Base-by-base conservation (phyloP, 768 basidiomycete species). In the Suillus brevipes region DNA sequence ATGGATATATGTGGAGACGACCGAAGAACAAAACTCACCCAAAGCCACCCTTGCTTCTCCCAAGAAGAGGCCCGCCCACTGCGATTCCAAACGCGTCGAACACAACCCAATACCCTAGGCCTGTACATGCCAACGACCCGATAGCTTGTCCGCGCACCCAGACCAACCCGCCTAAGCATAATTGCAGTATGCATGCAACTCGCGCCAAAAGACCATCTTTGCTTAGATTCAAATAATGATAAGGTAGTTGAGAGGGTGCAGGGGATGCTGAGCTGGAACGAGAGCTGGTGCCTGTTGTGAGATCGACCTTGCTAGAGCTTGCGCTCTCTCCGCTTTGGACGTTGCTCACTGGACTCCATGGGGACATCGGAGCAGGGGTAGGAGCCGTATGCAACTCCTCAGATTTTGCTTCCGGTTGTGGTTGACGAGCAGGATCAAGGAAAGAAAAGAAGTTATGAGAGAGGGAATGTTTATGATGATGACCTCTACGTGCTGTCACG, bases 361-460 rank as follows among this genome's bases (percentile, higher is more conserved):
- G 87, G 7, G 90, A 90, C 37, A 85, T 69, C 0, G 89, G 90
- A 3, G 77, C 82, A 0, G 85, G 86, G 2, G 88, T 85, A 0
- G 88, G 87, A 66, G 83, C 79, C 0, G 87, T 85, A 62, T 85
- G 85, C 25, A 88, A 71, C 36, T 83, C 79, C n/a, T 75, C 61
- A 67, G 65, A 18, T 53, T 56, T 66, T 68, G 67, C 58, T 57
- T 69, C 69, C 34, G n/a, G 66, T 59, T 34, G 65, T 43, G 16
- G 67, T 40, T 2, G 47, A 43, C 12, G 50, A 31, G 62, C 12
- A 23, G 94, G 94, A 69, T 96, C 94, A 50, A 98, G 88, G 73
- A 97, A 97, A 0, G 94, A 95, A 78, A 97, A 97, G 78, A 97
- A 95, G 71, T 93, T 94, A 74, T 97, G 95, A 0, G 95, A 97